A percentile compares a stretch with the other conserved stretches of the same genome.
Evolutionary conservation across 495 filamentous ascomycete genomes (phyloP).

Genomic region (Hypoxylon cercidicola): DNA sequence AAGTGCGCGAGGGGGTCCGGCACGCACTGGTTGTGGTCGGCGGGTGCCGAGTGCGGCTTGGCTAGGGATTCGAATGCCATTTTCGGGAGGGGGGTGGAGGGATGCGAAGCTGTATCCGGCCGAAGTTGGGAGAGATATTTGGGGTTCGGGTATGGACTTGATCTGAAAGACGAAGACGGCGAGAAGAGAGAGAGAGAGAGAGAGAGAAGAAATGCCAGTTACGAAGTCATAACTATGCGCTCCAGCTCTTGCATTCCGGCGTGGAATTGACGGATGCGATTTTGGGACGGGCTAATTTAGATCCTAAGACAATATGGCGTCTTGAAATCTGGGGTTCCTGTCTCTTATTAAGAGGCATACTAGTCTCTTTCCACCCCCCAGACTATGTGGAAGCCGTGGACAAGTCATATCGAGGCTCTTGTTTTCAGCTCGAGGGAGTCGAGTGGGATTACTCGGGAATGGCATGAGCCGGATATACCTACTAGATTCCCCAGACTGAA

Average conservation of each 20-base stretch:
- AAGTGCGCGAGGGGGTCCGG: constrained; percentile 54
- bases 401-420: constrained; percentile 16
- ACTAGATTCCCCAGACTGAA: not conserved
- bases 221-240: too few relatives aligned
- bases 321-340: constrained; percentile 1
- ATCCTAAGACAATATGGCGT: not conserved
- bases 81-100: not conserved
- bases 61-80: constrained; percentile 4
- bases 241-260: too few relatives aligned
- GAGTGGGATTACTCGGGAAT: constrained; percentile 11
- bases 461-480: constrained; percentile 16
- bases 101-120: too few relatives aligned
- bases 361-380: constrained; percentile 2
- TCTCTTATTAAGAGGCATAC: not conserved
- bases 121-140: too few relatives aligned
- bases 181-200: too few relatives aligned
- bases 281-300: not conserved
- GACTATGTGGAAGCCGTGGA: not conserved
- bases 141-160: too few relatives aligned
- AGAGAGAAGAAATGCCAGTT: too few relatives aligned
- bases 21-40: constrained; percentile 32
- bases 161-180: too few relatives aligned
- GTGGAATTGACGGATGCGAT: too few relatives aligned
- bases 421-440: constrained; percentile 23
- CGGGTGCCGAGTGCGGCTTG: constrained; percentile 6